Evolutionary conservation across 805 yeast genomes (phyloP).

Genomic region (Allodekkera sacchari): DNA sequence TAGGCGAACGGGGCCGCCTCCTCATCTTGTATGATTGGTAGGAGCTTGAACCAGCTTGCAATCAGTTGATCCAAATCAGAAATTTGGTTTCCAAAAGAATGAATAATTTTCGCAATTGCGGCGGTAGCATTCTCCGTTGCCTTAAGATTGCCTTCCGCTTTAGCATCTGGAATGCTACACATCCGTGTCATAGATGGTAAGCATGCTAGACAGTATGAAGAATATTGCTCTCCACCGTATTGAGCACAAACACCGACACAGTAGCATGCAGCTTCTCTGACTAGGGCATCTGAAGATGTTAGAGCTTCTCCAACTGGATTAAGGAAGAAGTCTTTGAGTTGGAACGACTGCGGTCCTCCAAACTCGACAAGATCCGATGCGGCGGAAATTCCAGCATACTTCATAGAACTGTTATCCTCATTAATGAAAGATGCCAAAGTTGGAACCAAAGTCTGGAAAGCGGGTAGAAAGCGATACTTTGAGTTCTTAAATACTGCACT

Average conservation of each 20-base stretch:
- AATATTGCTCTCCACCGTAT: slow-evolving; percentile 58
- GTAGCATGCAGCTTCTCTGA: slow-evolving; percentile 83
- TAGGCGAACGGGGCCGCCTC: slow-evolving; percentile 86
- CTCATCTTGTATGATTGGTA: slow-evolving; percentile 78
- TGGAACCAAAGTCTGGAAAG: slow-evolving; percentile 58
- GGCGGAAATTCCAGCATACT: slow-evolving; percentile 71
- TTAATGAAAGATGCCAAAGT: slow-evolving; percentile 51
- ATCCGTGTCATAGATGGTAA: slow-evolving; percentile 68
- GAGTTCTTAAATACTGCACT: slow-evolving; percentile 61
- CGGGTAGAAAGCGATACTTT: slow-evolving; percentile 49
- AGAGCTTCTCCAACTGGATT: slow-evolving; percentile 59
- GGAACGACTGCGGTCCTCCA: slow-evolving; percentile 60
- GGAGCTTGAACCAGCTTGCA: slow-evolving; percentile 68
- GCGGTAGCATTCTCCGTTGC: slow-evolving; percentile 85
- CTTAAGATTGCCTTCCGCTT: slow-evolving; percentile 71
- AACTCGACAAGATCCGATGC: slow-evolving; percentile 75
- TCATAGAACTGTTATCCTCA: slow-evolving; percentile 60
- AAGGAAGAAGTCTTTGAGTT: slow-evolving; percentile 57
- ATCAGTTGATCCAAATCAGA: slow-evolving; percentile 58
- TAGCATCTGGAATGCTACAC: slow-evolving; percentile 69
- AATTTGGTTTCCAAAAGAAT: slow-evolving; percentile 46
- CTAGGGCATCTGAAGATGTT: slow-evolving; percentile 54
- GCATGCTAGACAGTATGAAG: slow-evolving; percentile 58
- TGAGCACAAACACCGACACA: slow-evolving; percentile 84
- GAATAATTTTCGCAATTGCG: slow-evolving; percentile 78